Evolutionary conservation across 1,284 basidiomycete species (phyloP).

Genomic region (Porodaedalea pini): DNA sequence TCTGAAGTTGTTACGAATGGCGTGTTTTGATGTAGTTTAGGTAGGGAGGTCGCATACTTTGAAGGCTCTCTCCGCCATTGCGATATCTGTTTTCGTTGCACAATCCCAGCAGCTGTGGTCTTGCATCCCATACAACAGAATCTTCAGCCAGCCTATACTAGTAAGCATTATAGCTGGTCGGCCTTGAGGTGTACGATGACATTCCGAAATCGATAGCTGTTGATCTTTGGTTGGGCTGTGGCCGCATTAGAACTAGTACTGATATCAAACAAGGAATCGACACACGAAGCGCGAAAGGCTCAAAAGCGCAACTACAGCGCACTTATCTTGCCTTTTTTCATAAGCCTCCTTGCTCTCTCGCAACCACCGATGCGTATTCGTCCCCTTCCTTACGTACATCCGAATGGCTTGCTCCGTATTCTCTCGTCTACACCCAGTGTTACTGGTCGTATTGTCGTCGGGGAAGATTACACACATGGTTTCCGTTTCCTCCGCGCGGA

Average conservation of each 20-base stretch:
- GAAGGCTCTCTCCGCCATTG: conserved; percentile 6
- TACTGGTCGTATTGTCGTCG: conserved; percentile 21
- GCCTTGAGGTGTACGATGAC: not conserved
- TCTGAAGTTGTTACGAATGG: not conserved
- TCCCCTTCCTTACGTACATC: conserved; percentile 13
- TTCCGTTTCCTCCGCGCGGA: conserved; percentile 82
- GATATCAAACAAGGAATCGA: not conserved
- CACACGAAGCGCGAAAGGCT: not conserved
- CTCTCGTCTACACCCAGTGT: conserved; percentile 20
- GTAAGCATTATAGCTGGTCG: not conserved
- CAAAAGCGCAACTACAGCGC: not conserved
- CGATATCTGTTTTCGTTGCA: not conserved
- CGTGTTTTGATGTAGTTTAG: not conserved
- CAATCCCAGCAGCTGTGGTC: conserved; percentile 11
- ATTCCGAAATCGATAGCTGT: conserved; percentile 4
- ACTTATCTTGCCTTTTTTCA: conserved; percentile 3
- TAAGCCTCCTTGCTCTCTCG: conserved; percentile 12
- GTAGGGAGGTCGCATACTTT: not conserved
- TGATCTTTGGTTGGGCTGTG: conserved; percentile 2
- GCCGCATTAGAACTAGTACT: not conserved
- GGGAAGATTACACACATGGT: conserved; percentile 37
- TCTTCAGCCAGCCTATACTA: conserved; percentile 12
- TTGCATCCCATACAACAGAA: conserved; percentile 3
- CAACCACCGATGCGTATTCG: conserved; percentile 5
- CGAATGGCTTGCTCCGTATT: conserved; percentile 17